Evolutionary conservation across 1,284 basidiomycete species (phyloP).

Genomic region (Microstroma glucosiphilum): DNA sequence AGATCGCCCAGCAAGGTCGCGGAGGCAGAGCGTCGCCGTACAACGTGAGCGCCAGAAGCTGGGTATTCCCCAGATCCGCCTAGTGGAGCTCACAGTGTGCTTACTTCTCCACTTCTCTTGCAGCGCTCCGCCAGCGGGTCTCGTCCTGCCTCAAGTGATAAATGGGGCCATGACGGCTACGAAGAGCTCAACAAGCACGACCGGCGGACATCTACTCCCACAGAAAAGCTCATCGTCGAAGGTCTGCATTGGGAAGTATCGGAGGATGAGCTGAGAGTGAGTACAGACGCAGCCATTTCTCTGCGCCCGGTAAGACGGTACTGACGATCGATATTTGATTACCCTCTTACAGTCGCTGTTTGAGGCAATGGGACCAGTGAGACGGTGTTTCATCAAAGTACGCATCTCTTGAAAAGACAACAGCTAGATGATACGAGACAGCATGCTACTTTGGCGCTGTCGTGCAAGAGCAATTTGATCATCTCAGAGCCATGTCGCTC

Average conservation of each 20-base stretch:
- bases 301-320: background rate
- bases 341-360: conserved; percentile 55
- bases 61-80: too few relatives aligned
- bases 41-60: background rate
- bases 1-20: background rate
- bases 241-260: conserved; percentile 92
- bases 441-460: background rate
- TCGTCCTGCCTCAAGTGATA: background rate
- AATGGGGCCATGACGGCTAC: conserved; percentile 14
- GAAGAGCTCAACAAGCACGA: background rate
- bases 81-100: too few relatives aligned
- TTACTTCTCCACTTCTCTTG: too few relatives aligned
- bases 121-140: background rate
- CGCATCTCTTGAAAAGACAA: conserved; percentile 25
- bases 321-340: conserved; percentile 4
- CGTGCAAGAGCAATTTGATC: background rate
- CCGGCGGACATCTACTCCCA: conserved; percentile 10
- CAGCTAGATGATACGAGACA: background rate
- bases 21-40: background rate
- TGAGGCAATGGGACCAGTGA: conserved; percentile 81
- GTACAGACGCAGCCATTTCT: background rate
- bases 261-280: conserved; percentile 60
- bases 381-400: conserved; percentile 86
- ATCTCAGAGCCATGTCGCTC: background rate
- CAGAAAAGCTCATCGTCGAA: conserved; percentile 63